phyloP scores from a whole-genome alignment of 78 protist species.

The Dictyostelium discoideum region dicty_2.7 NC_007088.5:6787001-6787500 shows the following conservation, averaged over 20 bases:
- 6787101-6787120: slow-evolving; percentile 63
- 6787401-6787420: slow-evolving; percentile 64
- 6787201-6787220: slow-evolving; percentile 38
- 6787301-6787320: slow-evolving; percentile 21
- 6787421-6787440: slow-evolving; percentile 39
- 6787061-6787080: slow-evolving; percentile 45
- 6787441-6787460: slow-evolving; percentile 31
- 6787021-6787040: slow-evolving; percentile 50
- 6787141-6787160: slow-evolving; percentile 49
- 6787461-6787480: slow-evolving; percentile 29
- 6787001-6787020: slow-evolving; percentile 72
- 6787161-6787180: slow-evolving; percentile 31
- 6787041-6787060: slow-evolving; percentile 18
- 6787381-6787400: slow-evolving; percentile 34
- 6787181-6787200: slow-evolving; percentile 68
- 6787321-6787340: slow-evolving; percentile 58
- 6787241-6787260: slow-evolving; percentile 64
- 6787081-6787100: slow-evolving; percentile 57
- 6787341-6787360: slow-evolving; percentile 42
- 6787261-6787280: slow-evolving; percentile 39
- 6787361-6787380: slow-evolving; percentile 26
- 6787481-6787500: slow-evolving; percentile 76
- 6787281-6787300: slow-evolving; percentile 13
- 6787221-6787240: slow-evolving; percentile 26
- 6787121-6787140: slow-evolving; percentile 23